A percentile compares a stretch with the other conserved stretches of the same genome.
These are phyloP conservation scores for Candida sp. DNA, from an alignment of 1,139 yeast genomes.

Conservation along the genomic window DNA sequence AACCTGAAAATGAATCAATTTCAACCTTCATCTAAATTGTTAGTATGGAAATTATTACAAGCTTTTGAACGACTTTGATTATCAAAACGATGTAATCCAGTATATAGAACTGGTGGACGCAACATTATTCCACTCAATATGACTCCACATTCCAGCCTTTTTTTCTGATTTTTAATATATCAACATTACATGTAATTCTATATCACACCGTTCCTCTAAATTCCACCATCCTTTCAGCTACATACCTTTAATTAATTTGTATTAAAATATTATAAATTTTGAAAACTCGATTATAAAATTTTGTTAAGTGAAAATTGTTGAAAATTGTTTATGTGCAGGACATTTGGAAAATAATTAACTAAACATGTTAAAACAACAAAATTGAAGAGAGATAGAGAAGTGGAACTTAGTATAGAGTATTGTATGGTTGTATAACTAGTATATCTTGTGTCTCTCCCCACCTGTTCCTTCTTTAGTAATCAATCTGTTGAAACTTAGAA, in stretches of 20 bases:
- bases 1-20: conserved; percentile 99
- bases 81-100: too few species aligned
- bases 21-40: conserved; percentile 85
- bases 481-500: too few species aligned
- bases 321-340: not conserved
- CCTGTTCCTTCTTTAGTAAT: too few species aligned
- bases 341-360: not conserved
- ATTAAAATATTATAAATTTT: conserved; percentile 1
- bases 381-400: too few species aligned
- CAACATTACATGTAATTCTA: not conserved
- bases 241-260: not conserved
- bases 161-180: not conserved
- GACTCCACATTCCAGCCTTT: not conserved
- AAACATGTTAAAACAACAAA: too few species aligned
- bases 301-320: conserved; percentile 3
- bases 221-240: not conserved
- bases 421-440: too few species aligned
- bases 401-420: not conserved
- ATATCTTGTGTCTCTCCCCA: too few species aligned
- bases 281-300: conserved; percentile 2
- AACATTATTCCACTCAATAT: not conserved
- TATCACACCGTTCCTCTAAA: not conserved
- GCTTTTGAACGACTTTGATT: too few species aligned
- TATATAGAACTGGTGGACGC: too few species aligned
- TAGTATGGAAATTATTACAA: conserved; percentile 12